Conservation (phyloP, 78 protist genomes). For the Polysphondylium violaceum region DNA sequence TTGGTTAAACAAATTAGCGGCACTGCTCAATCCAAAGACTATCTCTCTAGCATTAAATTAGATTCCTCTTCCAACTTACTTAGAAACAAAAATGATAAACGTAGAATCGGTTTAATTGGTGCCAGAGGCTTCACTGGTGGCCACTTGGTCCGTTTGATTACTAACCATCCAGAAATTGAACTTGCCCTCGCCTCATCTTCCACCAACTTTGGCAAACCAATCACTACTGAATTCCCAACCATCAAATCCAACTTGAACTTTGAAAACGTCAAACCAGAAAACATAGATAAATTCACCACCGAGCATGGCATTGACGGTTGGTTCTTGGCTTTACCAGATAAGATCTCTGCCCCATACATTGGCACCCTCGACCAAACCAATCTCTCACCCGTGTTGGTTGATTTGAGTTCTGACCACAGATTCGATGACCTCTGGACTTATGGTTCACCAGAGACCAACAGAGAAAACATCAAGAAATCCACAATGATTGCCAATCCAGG, state of each 20-base stretch:
- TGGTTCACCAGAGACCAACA: conserved; percentile 87
- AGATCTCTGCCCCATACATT: conserved; percentile 71
- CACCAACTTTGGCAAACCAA: conserved; percentile 61
- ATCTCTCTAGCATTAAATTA: not conserved
- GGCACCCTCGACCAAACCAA: conserved; percentile 14
- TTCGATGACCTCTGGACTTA: conserved; percentile 81
- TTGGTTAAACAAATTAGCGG: not conserved
- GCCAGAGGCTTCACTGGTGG: conserved; percentile 90
- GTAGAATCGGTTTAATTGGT: conserved; percentile 82
- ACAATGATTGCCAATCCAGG: conserved; percentile 86
- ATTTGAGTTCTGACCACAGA: conserved; percentile 74
- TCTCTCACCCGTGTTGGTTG: conserved; percentile 48
- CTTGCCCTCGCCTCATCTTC: conserved; percentile 78
- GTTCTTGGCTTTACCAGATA: conserved; percentile 87
- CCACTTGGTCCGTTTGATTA: conserved; percentile 71
- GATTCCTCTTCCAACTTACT: not conserved
- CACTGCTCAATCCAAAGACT: not conserved
- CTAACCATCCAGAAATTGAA: conserved; percentile 46
- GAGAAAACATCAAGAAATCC: conserved; percentile 36
- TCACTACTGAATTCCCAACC: conserved; percentile 72
- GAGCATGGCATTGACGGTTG: conserved; percentile 76
- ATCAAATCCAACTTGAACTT: conserved; percentile 28
- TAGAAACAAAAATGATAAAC: conserved; percentile 11
- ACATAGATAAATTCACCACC: conserved; percentile 45
- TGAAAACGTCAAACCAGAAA: conserved; percentile 70